These are phyloP conservation scores for Podospora pseudoanserina DNA, from an alignment of 495 filamentous ascomycete genomes.

Conservation along the genomic window DNA sequence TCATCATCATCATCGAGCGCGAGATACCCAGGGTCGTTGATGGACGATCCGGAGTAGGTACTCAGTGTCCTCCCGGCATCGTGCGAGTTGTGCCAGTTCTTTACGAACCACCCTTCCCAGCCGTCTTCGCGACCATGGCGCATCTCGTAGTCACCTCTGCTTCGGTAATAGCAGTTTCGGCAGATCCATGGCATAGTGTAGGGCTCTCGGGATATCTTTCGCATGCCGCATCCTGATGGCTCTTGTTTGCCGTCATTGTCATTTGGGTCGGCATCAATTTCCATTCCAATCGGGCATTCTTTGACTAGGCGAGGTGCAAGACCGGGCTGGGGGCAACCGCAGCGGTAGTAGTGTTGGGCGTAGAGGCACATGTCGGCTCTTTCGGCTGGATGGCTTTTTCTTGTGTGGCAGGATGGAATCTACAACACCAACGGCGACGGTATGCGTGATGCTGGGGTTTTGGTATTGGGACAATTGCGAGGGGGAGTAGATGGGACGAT, in stretches of 20 bases:
- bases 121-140: neutral
- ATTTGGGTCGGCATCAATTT: neutral
- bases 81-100: neutral
- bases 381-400: too few species aligned
- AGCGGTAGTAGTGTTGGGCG: neutral
- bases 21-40: neutral
- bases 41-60: neutral
- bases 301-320: neutral
- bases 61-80: neutral
- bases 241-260: neutral
- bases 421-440: too few species aligned
- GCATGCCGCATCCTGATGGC: neutral
- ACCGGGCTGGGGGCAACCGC: neutral
- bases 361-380: neutral
- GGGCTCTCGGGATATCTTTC: neutral
- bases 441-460: too few species aligned
- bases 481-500: too few species aligned
- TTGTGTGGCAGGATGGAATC: too few species aligned
- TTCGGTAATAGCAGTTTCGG: neutral
- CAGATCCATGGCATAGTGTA: neutral
- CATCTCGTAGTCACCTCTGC: neutral
- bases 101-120: neutral
- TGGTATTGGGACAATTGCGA: too few species aligned
- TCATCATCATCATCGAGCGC: neutral
- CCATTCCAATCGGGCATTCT: neutral